Percentiles rank a stretch among this genome's conserved stretches.
Evolutionary conservation across 805 yeast species (phyloP).

Genomic region (Barnettozyma sp.): DNA sequence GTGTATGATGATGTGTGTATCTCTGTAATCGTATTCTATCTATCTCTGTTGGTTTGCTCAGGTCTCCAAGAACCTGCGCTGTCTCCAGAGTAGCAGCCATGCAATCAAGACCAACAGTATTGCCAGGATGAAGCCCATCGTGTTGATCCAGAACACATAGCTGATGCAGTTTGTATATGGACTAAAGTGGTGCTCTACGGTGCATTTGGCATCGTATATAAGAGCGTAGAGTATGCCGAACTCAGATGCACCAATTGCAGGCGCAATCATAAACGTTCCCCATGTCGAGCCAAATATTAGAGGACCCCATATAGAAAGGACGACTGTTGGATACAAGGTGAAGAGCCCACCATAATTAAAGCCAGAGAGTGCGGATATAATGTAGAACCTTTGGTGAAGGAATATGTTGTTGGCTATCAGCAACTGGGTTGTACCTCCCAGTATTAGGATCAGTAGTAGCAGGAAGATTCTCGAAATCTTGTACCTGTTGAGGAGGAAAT

Average conservation of each 20-base stretch:
- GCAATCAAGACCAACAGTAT: conserved; percentile 12
- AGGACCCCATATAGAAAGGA: conserved; percentile 81
- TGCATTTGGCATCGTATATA: conserved; percentile 42
- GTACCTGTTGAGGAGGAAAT: conserved; percentile 36
- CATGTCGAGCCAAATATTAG: conserved; percentile 87
- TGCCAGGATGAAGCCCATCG: conserved; percentile 12
- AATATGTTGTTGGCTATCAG: conserved; percentile 20
- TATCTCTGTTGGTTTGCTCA: no score
- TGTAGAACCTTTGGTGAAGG: conserved; percentile 18
- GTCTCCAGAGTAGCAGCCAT: conserved; percentile 19
- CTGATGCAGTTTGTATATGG: conserved; percentile 13
- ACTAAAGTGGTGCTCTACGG: background rate
- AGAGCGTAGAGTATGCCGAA: conserved; percentile 67
- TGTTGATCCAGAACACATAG: conserved; percentile 16
- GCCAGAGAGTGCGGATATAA: conserved; percentile 52
- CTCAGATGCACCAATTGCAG: conserved; percentile 70
- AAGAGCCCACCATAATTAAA: conserved; percentile 74
- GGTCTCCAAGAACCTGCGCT: background rate
- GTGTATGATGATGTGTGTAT: no score
- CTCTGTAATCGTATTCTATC: background rate
- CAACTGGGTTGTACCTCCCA: conserved; percentile 33
- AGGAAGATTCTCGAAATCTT: conserved; percentile 27
- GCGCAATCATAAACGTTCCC: conserved; percentile 85
- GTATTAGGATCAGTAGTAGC: conserved; percentile 26
- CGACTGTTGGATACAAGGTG: conserved; percentile 79